Conservation (phyloP, 2,329 filamentous ascomycete genomes). For the Epichloe bromicola region DNA sequence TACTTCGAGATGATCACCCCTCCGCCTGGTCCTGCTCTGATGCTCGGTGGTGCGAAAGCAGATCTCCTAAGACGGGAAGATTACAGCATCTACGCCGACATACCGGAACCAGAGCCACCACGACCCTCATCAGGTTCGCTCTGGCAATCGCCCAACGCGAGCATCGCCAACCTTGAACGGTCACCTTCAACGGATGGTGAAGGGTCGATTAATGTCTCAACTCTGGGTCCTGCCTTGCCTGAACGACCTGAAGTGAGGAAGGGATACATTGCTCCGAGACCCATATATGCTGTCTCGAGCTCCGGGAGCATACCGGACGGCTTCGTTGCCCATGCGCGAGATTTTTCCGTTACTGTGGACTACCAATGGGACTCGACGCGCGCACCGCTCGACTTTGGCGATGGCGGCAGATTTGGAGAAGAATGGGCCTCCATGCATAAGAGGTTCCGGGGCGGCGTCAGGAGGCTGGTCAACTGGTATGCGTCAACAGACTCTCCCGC, state of each 20-base stretch:
- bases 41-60: conserved; percentile 81
- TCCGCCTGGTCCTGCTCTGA: conserved; percentile 71
- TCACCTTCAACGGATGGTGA: conserved; percentile 15
- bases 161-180: conserved; percentile 11
- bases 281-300: conserved; percentile 70
- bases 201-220: conserved; percentile 15
- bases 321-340: conserved; percentile 80
- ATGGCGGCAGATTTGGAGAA: conserved; percentile 77
- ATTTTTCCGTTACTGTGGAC: conserved; percentile 77
- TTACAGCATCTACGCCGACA: conserved; percentile 33
- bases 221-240: conserved; percentile 23
- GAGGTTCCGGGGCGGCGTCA: conserved; percentile 68
- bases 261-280: conserved; percentile 63
- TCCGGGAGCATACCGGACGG: conserved; percentile 74
- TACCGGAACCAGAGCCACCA: conserved; percentile 11
- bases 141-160: conserved; percentile 20
- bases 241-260: conserved; percentile 15
- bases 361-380: conserved; percentile 94
- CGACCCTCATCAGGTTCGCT: conserved; percentile 15
- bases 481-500: conserved; percentile 37
- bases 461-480: conserved; percentile 78
- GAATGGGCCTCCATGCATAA: conserved; percentile 96
- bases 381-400: conserved; percentile 65
- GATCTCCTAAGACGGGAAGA: conserved; percentile 70
- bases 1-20: conserved; percentile 91